phyloP scores from a whole-genome alignment of 2,329 filamentous ascomycete species.

The Sclerotinia sclerotiorum region DNA sequence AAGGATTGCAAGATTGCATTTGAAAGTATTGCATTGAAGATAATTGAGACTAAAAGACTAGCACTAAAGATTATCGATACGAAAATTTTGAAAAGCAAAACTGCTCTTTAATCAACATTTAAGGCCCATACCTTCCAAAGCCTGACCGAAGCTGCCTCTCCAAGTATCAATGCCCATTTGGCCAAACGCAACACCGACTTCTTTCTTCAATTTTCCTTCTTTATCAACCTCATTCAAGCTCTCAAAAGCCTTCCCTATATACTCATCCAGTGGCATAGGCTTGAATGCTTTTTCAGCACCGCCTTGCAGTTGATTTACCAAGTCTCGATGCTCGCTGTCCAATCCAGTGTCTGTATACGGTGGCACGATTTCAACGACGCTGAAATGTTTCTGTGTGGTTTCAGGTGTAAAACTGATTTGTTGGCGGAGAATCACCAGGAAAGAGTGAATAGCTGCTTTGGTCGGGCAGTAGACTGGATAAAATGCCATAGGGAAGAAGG shows the following conservation, averaged over 20 bases:
- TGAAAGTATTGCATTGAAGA: too few species aligned
- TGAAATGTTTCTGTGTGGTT: conserved; percentile 30
- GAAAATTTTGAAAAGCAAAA: too few species aligned
- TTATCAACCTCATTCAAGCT: conserved; percentile 29
- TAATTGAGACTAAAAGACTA: too few species aligned
- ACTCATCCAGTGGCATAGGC: conserved; percentile 40
- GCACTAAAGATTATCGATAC: too few species aligned
- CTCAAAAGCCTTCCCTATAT: conserved; percentile 35
- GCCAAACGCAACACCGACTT: conserved; percentile 37
- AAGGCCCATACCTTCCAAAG: too few species aligned
- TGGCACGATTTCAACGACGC: conserved; percentile 41
- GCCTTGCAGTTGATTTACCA: conserved; percentile 29
- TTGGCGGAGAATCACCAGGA: conserved; percentile 35
- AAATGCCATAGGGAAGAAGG: conserved; percentile 34
- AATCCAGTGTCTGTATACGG: conserved; percentile 42
- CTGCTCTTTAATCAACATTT: too few species aligned
- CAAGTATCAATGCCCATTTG: conserved; percentile 22
- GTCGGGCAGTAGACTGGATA: conserved; percentile 40
- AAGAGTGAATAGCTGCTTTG: conserved; percentile 39
- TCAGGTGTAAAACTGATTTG: conserved; percentile 31
- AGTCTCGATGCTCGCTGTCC: conserved; percentile 36
- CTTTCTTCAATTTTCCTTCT: conserved; percentile 36
- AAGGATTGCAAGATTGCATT: too few species aligned
- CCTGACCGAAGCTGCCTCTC: conserved; percentile 13
- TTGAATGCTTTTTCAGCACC: conserved; percentile 33